Percentiles rank a stretch among this genome's conserved stretches.
These are phyloP conservation scores for Melanomma pulvis-pyrius DNA, from an alignment of 495 filamentous ascomycete species.

Conservation along the genomic window DNA sequence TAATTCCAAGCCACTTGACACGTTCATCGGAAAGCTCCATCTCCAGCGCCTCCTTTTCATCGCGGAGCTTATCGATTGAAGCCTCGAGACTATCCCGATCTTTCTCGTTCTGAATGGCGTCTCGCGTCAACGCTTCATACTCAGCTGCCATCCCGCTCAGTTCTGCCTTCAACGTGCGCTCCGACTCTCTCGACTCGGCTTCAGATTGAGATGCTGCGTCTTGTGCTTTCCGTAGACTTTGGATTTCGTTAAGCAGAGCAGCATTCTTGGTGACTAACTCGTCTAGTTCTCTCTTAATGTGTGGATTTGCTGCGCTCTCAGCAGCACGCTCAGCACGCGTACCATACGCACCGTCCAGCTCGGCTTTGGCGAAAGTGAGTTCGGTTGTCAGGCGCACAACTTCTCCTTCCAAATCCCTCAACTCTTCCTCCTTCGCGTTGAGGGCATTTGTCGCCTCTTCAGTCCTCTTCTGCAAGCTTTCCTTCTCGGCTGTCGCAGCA, in stretches of 20 bases:
- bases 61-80: slow-evolving; percentile 69
- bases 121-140: slow-evolving; percentile 84
- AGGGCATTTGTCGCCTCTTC: slow-evolving; percentile 23
- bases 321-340: slow-evolving; percentile 46
- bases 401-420: slow-evolving; percentile 76
- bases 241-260: slow-evolving; percentile 51
- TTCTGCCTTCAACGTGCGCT: slow-evolving; percentile 72
- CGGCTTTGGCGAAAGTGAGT: slow-evolving; percentile 85
- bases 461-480: slow-evolving; percentile 25
- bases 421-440: slow-evolving; percentile 38
- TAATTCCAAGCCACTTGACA: slow-evolving; percentile 69
- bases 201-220: slow-evolving; percentile 30
- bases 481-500: slow-evolving; percentile 26
- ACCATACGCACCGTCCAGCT: slow-evolving; percentile 91
- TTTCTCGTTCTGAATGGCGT: slow-evolving; percentile 83
- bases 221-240: slow-evolving; percentile 35
- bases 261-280: slow-evolving; percentile 63
- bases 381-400: slow-evolving; percentile 87
- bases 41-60: slow-evolving; percentile 69
- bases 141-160: slow-evolving; percentile 80
- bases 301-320: slow-evolving; percentile 39
- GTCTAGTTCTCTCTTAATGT: slow-evolving; percentile 47
- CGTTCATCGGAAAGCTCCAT: slow-evolving; percentile 70
- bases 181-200: slow-evolving; percentile 36
- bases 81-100: slow-evolving; percentile 78